Evolutionary conservation across 208 protist genomes (phyloP), one percentile per base, ranked within the genome.

Genomic region (Trypanosoma brucei): DNA sequence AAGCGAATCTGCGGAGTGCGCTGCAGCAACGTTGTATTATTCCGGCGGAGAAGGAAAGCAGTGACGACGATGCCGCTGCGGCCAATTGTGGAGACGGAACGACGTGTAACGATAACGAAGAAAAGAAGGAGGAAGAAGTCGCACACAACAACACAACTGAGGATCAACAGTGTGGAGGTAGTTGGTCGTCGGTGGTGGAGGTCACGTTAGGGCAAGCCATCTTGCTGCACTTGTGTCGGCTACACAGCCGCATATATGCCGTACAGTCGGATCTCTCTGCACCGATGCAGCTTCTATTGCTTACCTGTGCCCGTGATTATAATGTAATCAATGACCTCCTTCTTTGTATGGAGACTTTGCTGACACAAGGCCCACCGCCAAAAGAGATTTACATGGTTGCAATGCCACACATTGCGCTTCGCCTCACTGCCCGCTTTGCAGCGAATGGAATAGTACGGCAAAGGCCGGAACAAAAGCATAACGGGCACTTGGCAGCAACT

Each of bases 181-280:
- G 7, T 8, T 38, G 30, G 0, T 2, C 66, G 2, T 11, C 45
- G 9, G 38, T 39, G 4, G 14, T 68, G 34, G 42, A 57, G 13
- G 59, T 88, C 34, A 78, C 71, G 11, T 59, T 93, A 11, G 87
- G 87, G 3, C 78, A 86, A 61, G 72, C 66, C 4, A 33, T 90
- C 0, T 67, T 93, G 8, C 65, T 91, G 7, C 87, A 93, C 59
- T 72, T 93, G 0, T 91, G 84, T 59, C 79, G 84, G 8, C 62
- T 88, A 14, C 87, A 90, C 31, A 75, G 65, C 44, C 39, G 57
- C 39, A 79, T 93, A 14, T 86, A 90, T 65, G 65, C 69, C 2
- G 69, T 86, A 31, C 83, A 93, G 55, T 77, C 77, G 31, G 84
- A 93, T 60, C 68, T 91, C 6, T 75, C 84, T n/a, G 87, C 81